Evolutionary conservation across 345 rosid species (phyloP).

Genomic region (Crucihimalaya himalaica): DNA sequence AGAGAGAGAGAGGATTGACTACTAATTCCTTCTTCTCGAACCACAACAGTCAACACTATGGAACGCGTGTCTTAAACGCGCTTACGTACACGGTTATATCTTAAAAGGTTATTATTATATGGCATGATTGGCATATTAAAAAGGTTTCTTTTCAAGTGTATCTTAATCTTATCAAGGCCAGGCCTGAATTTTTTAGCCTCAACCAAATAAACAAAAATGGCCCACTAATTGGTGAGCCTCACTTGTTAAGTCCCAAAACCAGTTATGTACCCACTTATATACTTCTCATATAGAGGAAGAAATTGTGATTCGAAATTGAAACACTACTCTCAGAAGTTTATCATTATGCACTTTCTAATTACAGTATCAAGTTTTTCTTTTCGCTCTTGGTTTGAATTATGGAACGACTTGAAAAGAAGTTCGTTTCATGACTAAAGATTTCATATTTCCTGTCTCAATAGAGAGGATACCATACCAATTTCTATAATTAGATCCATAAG

Average conservation of each 20-base stretch:
- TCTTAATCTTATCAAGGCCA: not conserved
- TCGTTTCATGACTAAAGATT: not conserved
- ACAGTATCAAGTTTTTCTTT: not conserved
- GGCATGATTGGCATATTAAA: no score
- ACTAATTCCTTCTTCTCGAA: not conserved
- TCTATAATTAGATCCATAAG: not conserved
- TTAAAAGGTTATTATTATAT: not conserved
- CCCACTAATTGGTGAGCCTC: not conserved
- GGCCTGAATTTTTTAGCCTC: not conserved
- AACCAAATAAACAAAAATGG: not conserved
- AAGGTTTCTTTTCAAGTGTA: no score
- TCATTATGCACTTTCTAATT: not conserved
- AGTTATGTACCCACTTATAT: not conserved
- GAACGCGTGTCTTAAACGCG: slow-evolving; percentile 32
- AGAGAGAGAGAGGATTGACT: not conserved
- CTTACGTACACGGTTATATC: slow-evolving; percentile 5
- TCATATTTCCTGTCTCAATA: no score
- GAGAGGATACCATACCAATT: no score
- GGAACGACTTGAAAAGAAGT: not conserved
- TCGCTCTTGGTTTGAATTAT: not conserved
- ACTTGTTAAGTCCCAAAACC: not conserved
- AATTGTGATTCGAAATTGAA: no score
- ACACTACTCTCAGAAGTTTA: no score
- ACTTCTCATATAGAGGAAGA: no score
- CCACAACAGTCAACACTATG: not conserved